Base-by-base conservation (phyloP, 169 alveolate species). In the Eimeria acervulina region DNA sequence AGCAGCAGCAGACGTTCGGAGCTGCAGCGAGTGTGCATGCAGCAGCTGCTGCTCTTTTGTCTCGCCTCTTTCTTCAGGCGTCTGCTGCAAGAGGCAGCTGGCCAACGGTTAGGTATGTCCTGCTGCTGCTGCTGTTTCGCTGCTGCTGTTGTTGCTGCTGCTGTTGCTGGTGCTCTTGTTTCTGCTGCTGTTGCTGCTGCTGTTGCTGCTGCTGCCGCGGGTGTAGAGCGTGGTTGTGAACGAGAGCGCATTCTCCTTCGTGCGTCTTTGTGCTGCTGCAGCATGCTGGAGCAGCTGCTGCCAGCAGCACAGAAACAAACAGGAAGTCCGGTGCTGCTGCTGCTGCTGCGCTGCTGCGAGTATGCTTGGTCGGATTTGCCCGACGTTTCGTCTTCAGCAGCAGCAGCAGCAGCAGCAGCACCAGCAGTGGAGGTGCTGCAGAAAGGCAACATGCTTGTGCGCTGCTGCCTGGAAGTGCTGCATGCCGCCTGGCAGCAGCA, bases 271-370 rank as follows among this genome's bases (percentile, higher is more conserved):
- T 85, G 33, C 40, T 59, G 74, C 93, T 85, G 93, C 93, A 31
- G 93, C 51, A 33, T 51, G 93, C 93, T 85, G 74, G 61, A 33
- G 80, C 80, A 85, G 93, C 55, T 28, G 52, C 93, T 85, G 40
- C 93, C 78, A 31, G 44, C 74, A 33, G 78, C 93, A 2, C 17
- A 33, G 36, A 33, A 85, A 38, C 8, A 13, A 17, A 59, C 61
- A 31, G 93, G 78, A 12, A 59, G 78, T 6, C 93, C 78, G n/a
- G 52, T 59, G 28, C 42, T 59, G 74, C 93, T 85, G 93, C 93
- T 85, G 93, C 78, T 85, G 78, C 80, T 85, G 80, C 93, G 93
- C 40, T 85, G 93, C 78, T 85, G 93, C 93, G 23, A 85, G 42
- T 85, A 59, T 44, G 93, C 93, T 0, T 85, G 93, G 93, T 52